Percentiles rank a stretch among this genome's conserved stretches.
phyloP scores from a whole-genome alignment of 176 grass and related monocot genomes.

The Lolium multiflorum region DNA sequence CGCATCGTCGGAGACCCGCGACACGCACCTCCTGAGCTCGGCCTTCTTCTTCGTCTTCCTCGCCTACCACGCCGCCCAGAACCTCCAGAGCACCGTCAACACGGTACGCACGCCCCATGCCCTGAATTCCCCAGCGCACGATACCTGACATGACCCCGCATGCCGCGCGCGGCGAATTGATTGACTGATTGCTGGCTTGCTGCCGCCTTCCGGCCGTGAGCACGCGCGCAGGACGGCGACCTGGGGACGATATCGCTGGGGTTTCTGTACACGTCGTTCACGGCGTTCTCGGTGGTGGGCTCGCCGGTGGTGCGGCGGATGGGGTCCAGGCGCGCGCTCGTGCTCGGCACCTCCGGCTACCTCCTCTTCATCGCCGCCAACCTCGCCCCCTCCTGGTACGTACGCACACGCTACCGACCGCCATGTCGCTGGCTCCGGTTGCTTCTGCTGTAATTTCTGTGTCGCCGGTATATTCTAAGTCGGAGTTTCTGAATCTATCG shows the following conservation, averaged over 20 bases:
- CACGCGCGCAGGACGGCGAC: constrained; percentile 63
- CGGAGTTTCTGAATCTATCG: not conserved
- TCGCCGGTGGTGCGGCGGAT: constrained; percentile 71
- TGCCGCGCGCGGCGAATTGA: not conserved
- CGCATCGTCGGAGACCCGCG: constrained; percentile 30
- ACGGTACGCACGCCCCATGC: constrained; percentile 45
- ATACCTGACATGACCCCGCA: not conserved
- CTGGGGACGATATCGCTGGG: constrained; percentile 83
- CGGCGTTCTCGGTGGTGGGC: constrained; percentile 71
- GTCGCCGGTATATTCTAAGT: not conserved
- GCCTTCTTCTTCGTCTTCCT: constrained; percentile 98
- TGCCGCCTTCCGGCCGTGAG: not conserved
- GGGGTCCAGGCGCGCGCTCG: constrained; percentile 71
- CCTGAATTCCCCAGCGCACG: not conserved
- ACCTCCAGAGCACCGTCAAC: constrained; percentile 95
- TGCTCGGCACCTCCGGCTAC: constrained; percentile 84
- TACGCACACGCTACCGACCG: constrained; percentile 7
- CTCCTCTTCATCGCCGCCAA: constrained; percentile 91
- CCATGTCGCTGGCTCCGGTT: not conserved
- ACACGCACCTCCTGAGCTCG: constrained; percentile 74
- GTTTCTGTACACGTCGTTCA: constrained; percentile 89
- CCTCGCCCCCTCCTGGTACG: constrained; percentile 79
- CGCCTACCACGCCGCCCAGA: constrained; percentile 96
- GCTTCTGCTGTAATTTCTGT: not conserved
- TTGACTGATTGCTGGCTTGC: not conserved